Evolutionary conservation across 768 basidiomycete species (phyloP).

Genomic region (Suillus subluteus): DNA sequence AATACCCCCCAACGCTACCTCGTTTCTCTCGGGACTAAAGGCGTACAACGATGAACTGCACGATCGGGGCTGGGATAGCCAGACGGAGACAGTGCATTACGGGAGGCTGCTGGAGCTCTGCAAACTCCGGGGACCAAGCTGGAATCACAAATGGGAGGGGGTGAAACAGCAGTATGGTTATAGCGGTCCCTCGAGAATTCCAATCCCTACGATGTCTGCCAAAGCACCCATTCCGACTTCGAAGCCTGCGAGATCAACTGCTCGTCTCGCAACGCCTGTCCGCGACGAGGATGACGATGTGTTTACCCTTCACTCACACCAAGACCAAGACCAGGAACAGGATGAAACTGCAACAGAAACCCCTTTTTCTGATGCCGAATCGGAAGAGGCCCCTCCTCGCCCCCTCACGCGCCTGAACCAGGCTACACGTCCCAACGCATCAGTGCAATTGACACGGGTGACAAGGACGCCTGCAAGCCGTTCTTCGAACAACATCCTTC

Average conservation of each 20-base stretch:
- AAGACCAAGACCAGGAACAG: constrained; percentile 35
- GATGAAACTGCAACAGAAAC: constrained; percentile 23
- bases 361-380: constrained; percentile 12
- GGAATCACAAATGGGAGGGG: constrained; percentile 80
- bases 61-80: constrained; percentile 75
- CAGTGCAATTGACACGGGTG: constrained; percentile 15
- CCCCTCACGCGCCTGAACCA: constrained; percentile 9
- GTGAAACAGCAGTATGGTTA: constrained; percentile 63
- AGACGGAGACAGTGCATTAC: constrained; percentile 79
- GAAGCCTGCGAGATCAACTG: constrained; percentile 27
- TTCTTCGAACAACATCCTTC: constrained; percentile 29
- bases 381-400: constrained; percentile 14
- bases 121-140: constrained; percentile 76
- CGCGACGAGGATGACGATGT: constrained; percentile 44
- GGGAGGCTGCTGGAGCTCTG: constrained; percentile 82
- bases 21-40: constrained; percentile 81
- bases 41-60: constrained; percentile 81
- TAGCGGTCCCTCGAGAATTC: constrained; percentile 23
- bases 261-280: constrained; percentile 30
- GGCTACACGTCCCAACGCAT: constrained; percentile 15
- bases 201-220: constrained; percentile 22
- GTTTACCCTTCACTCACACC: constrained; percentile 48
- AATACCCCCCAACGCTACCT: constrained; percentile 68
- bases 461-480: constrained; percentile 17
- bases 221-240: constrained; percentile 18